These are phyloP conservation scores for Logfia minima DNA, from an alignment of 129 eudicot genomes.

Conservation along the genomic window DNA sequence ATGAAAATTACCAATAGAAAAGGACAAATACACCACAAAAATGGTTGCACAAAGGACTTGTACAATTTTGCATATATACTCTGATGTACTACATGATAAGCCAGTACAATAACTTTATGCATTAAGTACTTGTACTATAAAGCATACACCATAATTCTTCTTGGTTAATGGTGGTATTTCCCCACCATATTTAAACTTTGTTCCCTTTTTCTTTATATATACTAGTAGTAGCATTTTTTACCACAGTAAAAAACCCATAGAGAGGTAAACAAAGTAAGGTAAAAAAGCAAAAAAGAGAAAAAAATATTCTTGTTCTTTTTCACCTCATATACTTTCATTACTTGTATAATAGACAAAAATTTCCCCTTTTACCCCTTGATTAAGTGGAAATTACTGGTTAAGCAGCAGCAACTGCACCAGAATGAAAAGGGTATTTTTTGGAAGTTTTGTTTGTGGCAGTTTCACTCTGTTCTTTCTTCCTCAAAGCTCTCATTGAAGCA, in stretches of 20 bases:
- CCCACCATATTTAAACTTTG: conserved; percentile 20
- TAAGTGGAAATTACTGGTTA: conserved; percentile 21
- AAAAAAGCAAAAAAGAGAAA: conserved; percentile 3
- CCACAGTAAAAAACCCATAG: conserved; percentile 25
- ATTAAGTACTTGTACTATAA: conserved; percentile 25
- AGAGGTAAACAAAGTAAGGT: conserved; percentile 9
- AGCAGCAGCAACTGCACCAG: conserved; percentile 73
- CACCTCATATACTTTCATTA: conserved; percentile 27
- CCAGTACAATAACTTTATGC: conserved; percentile 34
- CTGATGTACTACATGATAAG: conserved; percentile 28
- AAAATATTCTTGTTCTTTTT: not conserved
- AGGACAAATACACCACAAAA: conserved; percentile 23
- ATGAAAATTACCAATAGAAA: conserved; percentile 1
- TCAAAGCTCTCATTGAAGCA: conserved; percentile 55
- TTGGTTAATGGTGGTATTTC: conserved; percentile 14
- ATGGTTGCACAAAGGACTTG: conserved; percentile 20
- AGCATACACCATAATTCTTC: conserved; percentile 16
- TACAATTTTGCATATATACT: conserved; percentile 28
- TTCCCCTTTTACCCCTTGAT: conserved; percentile 13
- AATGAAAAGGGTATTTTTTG: conserved; percentile 42
- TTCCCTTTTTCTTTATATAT: conserved; percentile 20
- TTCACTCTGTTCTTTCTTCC: conserved; percentile 56
- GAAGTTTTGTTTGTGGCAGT: conserved; percentile 47
- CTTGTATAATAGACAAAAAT: conserved; percentile 21
- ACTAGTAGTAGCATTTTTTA: conserved; percentile 23